Evolutionary conservation across 148 eudicot species (phyloP).

Genomic region (Diospyros lotus): DNA sequence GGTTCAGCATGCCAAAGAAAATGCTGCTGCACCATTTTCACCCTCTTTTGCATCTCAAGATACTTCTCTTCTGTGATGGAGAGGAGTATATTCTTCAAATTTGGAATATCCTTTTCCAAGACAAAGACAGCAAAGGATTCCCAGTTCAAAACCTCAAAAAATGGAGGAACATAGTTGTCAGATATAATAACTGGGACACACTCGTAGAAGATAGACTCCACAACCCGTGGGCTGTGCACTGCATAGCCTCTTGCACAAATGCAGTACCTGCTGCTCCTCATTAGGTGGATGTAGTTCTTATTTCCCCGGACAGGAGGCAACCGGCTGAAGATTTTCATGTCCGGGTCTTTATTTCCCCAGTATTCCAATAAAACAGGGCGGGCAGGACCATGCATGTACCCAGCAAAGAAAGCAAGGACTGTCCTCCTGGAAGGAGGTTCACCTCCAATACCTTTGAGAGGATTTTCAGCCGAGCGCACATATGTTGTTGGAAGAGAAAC

Average conservation of each 20-base stretch:
- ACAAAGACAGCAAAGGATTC: conserved; percentile 64
- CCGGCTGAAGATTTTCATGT: conserved; percentile 43
- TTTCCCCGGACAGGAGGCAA: conserved; percentile 46
- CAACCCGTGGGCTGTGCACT: conserved; percentile 63
- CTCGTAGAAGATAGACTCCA: conserved; percentile 64
- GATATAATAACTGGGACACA: conserved; percentile 75
- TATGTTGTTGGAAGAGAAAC: conserved; percentile 65
- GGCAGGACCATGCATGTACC: conserved; percentile 63
- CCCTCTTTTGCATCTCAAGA: conserved; percentile 56
- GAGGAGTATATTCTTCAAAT: conserved; percentile 49
- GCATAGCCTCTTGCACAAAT: conserved; percentile 67
- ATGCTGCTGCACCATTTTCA: conserved; percentile 57
- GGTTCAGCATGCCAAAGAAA: conserved; percentile 74
- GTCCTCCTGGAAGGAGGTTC: conserved; percentile 38
- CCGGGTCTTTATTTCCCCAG: conserved; percentile 52
- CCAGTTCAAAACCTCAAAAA: conserved; percentile 67
- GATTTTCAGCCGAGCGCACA: conserved; percentile 39
- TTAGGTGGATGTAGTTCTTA: conserved; percentile 45
- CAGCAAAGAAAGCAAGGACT: conserved; percentile 63
- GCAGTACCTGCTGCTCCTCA: conserved; percentile 69
- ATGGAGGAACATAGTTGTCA: conserved; percentile 64
- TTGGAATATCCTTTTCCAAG: conserved; percentile 60
- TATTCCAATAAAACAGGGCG: conserved; percentile 47
- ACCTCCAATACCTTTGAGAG: conserved; percentile 47
- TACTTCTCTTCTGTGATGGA: conserved; percentile 51